These are phyloP conservation scores for Delonix regia DNA, from an alignment of 306 rosid genomes.

Conservation along the genomic window DNA sequence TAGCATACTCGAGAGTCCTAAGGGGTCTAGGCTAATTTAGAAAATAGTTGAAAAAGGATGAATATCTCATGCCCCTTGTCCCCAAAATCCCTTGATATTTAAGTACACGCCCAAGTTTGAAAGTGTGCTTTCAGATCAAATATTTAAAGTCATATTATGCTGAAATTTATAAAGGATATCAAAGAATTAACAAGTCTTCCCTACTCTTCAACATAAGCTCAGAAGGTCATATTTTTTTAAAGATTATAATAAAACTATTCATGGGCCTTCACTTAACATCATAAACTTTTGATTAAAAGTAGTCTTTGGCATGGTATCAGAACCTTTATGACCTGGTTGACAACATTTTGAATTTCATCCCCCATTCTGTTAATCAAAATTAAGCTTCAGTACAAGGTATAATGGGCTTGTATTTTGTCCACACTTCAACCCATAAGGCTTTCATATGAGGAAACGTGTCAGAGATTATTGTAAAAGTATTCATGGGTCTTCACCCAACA, in stretches of 20 bases:
- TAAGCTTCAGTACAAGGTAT: no score
- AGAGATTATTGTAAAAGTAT: no score
- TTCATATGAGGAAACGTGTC: no score
- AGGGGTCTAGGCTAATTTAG: conserved; percentile 1
- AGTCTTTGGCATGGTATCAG: no score
- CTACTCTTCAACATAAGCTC: conserved; percentile 20
- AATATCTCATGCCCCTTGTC: conserved; percentile 6
- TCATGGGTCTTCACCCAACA: not conserved
- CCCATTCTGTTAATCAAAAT: no score
- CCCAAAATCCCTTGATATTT: conserved; percentile 7
- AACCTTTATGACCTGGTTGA: no score
- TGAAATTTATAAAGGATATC: conserved; percentile 16
- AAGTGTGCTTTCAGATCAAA: conserved; percentile 14
- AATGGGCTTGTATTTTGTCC: no score
- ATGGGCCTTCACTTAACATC: no score
- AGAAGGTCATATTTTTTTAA: not conserved
- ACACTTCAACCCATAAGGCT: no score
- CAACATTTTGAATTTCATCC: no score
- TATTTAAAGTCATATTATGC: not conserved
- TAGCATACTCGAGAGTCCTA: conserved; percentile 1
- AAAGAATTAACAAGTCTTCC: conserved; percentile 10
- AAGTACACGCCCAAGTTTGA: conserved; percentile 1
- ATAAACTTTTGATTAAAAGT: no score
- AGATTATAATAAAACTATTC: no score
- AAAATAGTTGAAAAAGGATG: conserved; percentile 1